phyloP scores from a whole-genome alignment of 495 filamentous ascomycete genomes.

The Daldinia caldariorum region DNA sequence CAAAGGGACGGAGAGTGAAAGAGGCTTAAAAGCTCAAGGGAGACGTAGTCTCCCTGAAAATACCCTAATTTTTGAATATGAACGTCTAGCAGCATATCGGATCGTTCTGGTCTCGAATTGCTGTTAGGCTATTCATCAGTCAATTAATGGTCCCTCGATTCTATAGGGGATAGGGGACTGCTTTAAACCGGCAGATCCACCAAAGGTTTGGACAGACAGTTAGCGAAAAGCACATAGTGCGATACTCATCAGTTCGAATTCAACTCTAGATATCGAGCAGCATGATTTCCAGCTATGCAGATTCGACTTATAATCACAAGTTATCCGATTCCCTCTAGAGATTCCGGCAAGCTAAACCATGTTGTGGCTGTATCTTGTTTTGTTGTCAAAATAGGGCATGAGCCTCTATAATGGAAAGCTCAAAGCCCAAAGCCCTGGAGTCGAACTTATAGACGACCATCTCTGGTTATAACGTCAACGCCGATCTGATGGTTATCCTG shows the following conservation, averaged over 20 bases:
- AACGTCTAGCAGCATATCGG: conserved; percentile 30
- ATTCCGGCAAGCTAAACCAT: conserved; percentile 18
- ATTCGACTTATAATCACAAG: conserved; percentile 28
- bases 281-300: conserved; percentile 24
- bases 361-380: conserved; percentile 33
- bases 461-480: conserved; percentile 9
- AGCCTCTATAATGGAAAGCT: conserved; percentile 21
- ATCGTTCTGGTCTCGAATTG: conserved; percentile 11
- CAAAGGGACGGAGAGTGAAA: conserved; percentile 44
- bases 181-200: conserved; percentile 29
- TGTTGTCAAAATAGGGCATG: conserved; percentile 12
- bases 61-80: conserved; percentile 41
- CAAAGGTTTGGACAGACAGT: conserved; percentile 40
- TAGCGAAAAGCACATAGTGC: conserved; percentile 36
- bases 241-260: conserved; percentile 25
- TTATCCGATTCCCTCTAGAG: conserved; percentile 14
- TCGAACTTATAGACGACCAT: conserved; percentile 20
- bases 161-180: conserved; percentile 2
- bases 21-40: conserved; percentile 36
- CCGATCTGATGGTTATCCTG: conserved; percentile 1
- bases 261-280: conserved; percentile 34
- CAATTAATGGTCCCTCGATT: conserved; percentile 39
- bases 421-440: not conserved
- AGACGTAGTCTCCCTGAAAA: conserved; percentile 33
- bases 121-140: conserved; percentile 39